Conservation (phyloP, 2,329 filamentous ascomycete genomes). For the Pseudogymnoascus sp. region DNA sequence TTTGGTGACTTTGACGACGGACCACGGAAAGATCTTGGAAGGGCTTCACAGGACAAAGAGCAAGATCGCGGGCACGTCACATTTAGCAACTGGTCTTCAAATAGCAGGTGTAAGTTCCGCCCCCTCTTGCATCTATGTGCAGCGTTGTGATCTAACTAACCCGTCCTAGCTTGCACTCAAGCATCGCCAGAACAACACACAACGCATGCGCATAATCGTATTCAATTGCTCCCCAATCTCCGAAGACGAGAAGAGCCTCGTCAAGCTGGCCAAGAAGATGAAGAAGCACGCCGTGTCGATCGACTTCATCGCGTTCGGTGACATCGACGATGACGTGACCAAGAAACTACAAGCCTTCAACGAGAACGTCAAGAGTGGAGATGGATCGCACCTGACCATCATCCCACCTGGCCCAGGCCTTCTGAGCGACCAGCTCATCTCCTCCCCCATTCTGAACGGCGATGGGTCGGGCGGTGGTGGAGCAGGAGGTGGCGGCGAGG, state of each 20-base stretch:
- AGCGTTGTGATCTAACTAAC: conserved; percentile 21
- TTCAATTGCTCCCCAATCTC: conserved; percentile 90
- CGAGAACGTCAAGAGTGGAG: conserved; percentile 80
- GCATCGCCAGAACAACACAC: conserved; percentile 95
- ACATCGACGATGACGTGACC: conserved; percentile 79
- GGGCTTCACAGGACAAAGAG: conserved; percentile 79
- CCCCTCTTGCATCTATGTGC: background rate
- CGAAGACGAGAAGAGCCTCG: conserved; percentile 80
- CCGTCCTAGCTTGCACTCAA: conserved; percentile 74
- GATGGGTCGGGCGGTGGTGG: conserved; percentile 58
- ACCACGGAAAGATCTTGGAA: conserved; percentile 90
- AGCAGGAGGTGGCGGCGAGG: conserved; percentile 41
- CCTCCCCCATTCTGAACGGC: conserved; percentile 81
- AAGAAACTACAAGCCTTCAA: conserved; percentile 94
- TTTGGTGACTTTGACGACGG: conserved; percentile 88
- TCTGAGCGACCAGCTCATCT: conserved; percentile 82
- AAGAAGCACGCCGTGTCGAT: conserved; percentile 95
- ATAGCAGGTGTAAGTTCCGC: conserved; percentile 74
- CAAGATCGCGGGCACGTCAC: conserved; percentile 82
- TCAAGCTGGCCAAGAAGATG: conserved; percentile 92
- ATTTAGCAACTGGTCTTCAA: conserved; percentile 89
- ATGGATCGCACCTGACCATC: conserved; percentile 83
- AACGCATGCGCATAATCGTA: conserved; percentile 92
- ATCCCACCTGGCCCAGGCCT: conserved; percentile 87
- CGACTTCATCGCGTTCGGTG: conserved; percentile 91